Percentiles rank a stretch among this genome's conserved stretches.
Evolutionary conservation across 441 rosid species (phyloP).

Genomic region (Euphorbia schlechtendalii): DNA sequence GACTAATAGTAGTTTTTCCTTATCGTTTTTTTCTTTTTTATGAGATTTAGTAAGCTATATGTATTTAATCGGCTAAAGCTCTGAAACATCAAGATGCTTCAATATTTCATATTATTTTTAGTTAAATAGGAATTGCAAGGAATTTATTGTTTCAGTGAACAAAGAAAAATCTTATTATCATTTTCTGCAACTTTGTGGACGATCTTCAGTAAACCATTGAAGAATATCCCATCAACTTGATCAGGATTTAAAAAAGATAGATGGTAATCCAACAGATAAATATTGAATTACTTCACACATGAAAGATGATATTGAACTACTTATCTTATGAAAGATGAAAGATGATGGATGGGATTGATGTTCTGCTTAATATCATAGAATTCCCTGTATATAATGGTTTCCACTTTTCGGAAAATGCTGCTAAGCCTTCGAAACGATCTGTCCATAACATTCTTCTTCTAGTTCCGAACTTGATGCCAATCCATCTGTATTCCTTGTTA

Average conservation of each 20-base stretch:
- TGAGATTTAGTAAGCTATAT: not conserved
- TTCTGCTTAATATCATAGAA: conserved; percentile 13
- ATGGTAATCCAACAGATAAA: not conserved
- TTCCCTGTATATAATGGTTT: conserved; percentile 61
- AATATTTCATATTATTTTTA: not conserved
- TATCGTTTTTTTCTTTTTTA: not conserved
- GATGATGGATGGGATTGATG: not conserved
- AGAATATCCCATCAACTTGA: not conserved
- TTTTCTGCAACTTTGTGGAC: not conserved
- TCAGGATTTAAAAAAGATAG: not conserved
- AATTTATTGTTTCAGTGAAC: not conserved
- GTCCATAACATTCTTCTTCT: conserved; percentile 73
- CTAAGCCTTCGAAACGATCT: conserved; percentile 80
- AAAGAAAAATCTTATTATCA: not conserved
- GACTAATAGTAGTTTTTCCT: not conserved
- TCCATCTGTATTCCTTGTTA: conserved; percentile 47
- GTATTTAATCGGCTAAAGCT: not conserved
- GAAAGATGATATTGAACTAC: no score
- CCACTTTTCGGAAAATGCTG: conserved; percentile 83
- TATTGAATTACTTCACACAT: not conserved
- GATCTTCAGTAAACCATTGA: not conserved
- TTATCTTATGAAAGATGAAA: no score
- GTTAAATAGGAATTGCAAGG: not conserved
- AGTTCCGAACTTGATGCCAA: conserved; percentile 45
- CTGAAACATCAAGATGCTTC: not conserved